Evolutionary conservation across 1,284 basidiomycete species (phyloP).

Genomic region (Earliella scabrosa): DNA sequence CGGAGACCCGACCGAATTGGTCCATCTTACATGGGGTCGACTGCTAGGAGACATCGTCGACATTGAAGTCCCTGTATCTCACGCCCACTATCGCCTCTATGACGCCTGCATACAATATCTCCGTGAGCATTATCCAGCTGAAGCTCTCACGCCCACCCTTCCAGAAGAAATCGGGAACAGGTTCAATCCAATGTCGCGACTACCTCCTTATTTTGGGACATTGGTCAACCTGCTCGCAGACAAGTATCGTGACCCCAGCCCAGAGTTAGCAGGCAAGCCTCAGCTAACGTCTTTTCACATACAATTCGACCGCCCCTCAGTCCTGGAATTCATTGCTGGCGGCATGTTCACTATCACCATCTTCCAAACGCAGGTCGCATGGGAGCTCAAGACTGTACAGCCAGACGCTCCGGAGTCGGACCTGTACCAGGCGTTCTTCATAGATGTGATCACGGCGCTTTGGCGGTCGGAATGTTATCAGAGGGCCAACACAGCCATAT

Average conservation of each 20-base stretch:
- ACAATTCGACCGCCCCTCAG: neutral
- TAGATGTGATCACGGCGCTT: constrained; percentile 6
- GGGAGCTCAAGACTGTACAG: neutral
- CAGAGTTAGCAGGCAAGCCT: neutral
- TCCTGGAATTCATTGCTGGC: constrained; percentile 3
- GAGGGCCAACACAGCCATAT: neutral
- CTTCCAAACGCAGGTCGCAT: neutral
- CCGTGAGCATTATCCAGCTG: neutral
- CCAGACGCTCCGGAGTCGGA: neutral
- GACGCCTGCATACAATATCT: neutral
- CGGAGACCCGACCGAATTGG: neutral
- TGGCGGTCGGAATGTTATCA: neutral
- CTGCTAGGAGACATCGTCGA: neutral
- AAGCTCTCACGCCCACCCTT: neutral
- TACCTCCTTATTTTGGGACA: neutral
- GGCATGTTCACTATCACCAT: neutral
- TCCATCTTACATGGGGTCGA: neutral
- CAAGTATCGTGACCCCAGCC: neutral
- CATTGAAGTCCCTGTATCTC: neutral
- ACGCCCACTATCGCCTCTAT: constrained; percentile 2
- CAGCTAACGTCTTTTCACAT: neutral
- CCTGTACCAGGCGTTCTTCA: constrained; percentile 6
- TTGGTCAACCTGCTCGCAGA: constrained; percentile 10
- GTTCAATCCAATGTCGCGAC: too few species aligned
- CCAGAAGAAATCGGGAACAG: neutral